A percentile compares a stretch with the other conserved stretches of the same genome.
These are phyloP conservation scores for Penicillium desertorum DNA, from an alignment of 495 filamentous ascomycete genomes.

Conservation along the genomic window DNA sequence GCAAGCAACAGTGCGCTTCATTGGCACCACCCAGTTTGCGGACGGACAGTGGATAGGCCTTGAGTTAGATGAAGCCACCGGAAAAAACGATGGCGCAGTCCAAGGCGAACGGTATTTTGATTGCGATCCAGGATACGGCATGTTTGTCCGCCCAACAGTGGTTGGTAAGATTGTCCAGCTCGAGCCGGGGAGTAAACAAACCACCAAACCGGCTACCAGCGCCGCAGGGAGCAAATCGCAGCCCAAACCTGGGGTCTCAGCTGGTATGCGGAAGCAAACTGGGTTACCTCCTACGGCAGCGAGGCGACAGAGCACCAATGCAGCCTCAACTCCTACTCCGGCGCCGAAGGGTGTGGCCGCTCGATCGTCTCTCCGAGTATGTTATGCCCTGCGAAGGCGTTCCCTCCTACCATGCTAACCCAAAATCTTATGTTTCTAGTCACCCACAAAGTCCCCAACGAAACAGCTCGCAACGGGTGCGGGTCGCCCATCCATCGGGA, in stretches of 20 bases:
- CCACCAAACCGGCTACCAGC: constrained; percentile 28
- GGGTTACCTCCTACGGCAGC: constrained; percentile 49
- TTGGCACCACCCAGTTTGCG: constrained; percentile 77
- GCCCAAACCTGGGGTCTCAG: constrained; percentile 33
- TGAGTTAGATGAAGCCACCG: constrained; percentile 77
- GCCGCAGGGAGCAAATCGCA: constrained; percentile 30
- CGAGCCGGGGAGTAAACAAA: constrained; percentile 42
- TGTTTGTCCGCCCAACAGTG: constrained; percentile 77
- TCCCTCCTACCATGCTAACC: constrained; percentile 8
- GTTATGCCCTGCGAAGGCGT: constrained; percentile 19
- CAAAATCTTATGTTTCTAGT: constrained; percentile 43
- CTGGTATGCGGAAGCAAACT: constrained; percentile 38
- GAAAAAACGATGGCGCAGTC: constrained; percentile 94
- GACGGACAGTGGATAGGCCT: constrained; percentile 86
- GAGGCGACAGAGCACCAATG: constrained; percentile 67
- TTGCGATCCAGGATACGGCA: constrained; percentile 74
- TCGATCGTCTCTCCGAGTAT: constrained; percentile 61
- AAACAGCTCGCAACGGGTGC: constrained; percentile 67
- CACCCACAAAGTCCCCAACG: constrained; percentile 76
- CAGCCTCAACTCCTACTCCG: constrained; percentile 61
- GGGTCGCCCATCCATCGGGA: constrained; percentile 48
- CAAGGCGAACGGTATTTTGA: constrained; percentile 89
- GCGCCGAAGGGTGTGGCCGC: constrained; percentile 45
- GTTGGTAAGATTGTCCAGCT: constrained; percentile 59
- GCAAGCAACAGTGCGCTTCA: constrained; percentile 72